These are phyloP conservation scores for Digitaria exilis DNA, from an alignment of 202 grass and related monocot species.

Conservation along the genomic window DNA sequence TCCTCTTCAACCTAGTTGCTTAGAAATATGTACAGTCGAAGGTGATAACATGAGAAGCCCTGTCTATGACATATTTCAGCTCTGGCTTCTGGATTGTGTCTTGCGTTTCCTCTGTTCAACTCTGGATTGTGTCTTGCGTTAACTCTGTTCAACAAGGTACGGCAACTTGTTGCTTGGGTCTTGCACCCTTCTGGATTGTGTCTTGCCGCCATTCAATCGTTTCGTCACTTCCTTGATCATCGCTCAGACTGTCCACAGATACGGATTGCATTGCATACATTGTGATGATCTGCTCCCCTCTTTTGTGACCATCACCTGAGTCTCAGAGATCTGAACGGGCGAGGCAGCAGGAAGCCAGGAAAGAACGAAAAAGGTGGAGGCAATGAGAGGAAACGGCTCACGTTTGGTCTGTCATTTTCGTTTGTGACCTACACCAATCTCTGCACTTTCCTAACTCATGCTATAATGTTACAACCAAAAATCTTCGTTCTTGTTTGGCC, in stretches of 20 bases:
- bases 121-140: too few relatives aligned
- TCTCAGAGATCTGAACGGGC: not conserved
- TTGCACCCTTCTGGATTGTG: not conserved
- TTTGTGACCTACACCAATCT: not conserved
- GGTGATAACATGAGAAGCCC: too few relatives aligned
- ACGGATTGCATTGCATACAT: not conserved
- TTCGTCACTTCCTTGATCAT: not conserved
- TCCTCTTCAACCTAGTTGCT: not conserved
- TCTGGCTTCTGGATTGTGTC: too few relatives aligned
- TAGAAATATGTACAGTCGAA: not conserved
- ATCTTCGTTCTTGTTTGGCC: not conserved
- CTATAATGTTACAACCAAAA: not conserved
- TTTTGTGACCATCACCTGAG: not conserved
- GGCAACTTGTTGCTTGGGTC: not conserved
- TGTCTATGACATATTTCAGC: too few relatives aligned
- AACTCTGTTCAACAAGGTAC: not conserved
- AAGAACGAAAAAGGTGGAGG: not conserved
- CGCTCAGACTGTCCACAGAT: not conserved
- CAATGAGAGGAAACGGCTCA: not conserved
- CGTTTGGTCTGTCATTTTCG: not conserved
- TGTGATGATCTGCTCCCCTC: not conserved
- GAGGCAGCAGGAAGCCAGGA: not conserved
- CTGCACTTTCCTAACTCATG: not conserved
- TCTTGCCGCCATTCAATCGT: not conserved
- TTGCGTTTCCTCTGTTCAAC: too few relatives aligned